These are phyloP conservation scores for Chaetomiaceae sp. DNA, from an alignment of 2,329 filamentous ascomycete species.

Conservation along the genomic window DNA sequence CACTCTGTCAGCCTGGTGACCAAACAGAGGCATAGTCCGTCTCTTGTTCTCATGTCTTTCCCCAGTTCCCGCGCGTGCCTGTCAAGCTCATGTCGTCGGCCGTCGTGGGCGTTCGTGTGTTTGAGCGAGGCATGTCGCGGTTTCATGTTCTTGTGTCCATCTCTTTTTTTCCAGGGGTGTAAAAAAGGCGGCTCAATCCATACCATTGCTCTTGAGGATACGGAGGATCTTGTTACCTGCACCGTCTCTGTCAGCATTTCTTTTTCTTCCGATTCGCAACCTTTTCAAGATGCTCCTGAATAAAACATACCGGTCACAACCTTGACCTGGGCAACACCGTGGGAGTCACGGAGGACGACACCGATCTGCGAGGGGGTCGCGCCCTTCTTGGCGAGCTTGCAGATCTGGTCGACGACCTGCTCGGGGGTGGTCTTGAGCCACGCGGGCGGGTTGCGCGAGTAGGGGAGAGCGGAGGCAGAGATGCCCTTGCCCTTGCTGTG, in stretches of 20 bases:
- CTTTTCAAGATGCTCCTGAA: background rate
- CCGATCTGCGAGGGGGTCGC: slow-evolving; percentile 98
- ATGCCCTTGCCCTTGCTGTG: slow-evolving; percentile 99
- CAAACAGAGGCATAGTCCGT: slow-evolving; percentile 69
- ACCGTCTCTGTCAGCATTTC: slow-evolving; percentile 35
- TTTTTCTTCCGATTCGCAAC: background rate
- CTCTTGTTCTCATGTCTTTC: slow-evolving; percentile 6
- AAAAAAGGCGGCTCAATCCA: slow-evolving; percentile 44
- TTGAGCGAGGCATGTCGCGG: slow-evolving; percentile 6
- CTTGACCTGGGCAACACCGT: slow-evolving; percentile 98
- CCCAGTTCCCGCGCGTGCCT: background rate
- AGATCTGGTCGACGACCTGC: slow-evolving; percentile 98
- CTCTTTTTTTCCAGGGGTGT: slow-evolving; percentile 18
- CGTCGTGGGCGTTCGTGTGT: background rate
- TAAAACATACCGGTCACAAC: slow-evolving; percentile 79
- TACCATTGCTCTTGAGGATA: slow-evolving; percentile 98
- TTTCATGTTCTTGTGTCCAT: slow-evolving; percentile 17
- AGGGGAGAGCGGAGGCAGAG: slow-evolving; percentile 89
- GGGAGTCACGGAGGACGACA: slow-evolving; percentile 95
- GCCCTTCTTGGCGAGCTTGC: slow-evolving; percentile 98
- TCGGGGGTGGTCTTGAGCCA: slow-evolving; percentile 99
- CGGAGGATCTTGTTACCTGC: slow-evolving; percentile 99
- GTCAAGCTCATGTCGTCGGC: background rate
- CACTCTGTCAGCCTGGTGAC: slow-evolving; percentile 87
- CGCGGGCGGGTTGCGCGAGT: slow-evolving; percentile 85